These are phyloP conservation scores for Termitomyces eurrhizus DNA, from an alignment of 768 basidiomycete genomes.

Conservation along the genomic window DNA sequence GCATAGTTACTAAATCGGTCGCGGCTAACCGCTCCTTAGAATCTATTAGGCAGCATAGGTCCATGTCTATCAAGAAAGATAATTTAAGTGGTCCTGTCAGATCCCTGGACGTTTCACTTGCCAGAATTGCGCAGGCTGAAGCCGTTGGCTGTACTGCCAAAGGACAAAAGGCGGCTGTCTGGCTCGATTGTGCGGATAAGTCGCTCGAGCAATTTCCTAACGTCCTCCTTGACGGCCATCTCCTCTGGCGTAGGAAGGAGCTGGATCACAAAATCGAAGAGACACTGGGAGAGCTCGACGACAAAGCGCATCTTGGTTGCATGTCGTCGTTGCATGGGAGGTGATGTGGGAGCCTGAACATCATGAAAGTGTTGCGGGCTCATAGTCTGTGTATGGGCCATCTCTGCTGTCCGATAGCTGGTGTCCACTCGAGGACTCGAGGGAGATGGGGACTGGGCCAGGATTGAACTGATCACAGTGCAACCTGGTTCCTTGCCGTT, in stretches of 20 bases:
- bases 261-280: conserved; percentile 93
- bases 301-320: conserved; percentile 61
- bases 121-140: conserved; percentile 97
- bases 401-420: conserved; percentile 17
- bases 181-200: conserved; percentile 95
- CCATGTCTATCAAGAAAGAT: conserved; percentile 75
- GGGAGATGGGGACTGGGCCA: conserved; percentile 15
- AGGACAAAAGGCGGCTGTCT: conserved; percentile 83
- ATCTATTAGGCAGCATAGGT: conserved; percentile 95
- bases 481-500: conserved; percentile 12
- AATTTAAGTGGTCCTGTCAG: conserved; percentile 2
- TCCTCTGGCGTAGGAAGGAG: conserved; percentile 88
- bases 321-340: conserved; percentile 36
- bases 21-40: conserved; percentile 76
- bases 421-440: conserved; percentile 16
- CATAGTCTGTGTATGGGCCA: conserved; percentile 41
- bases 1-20: conserved; percentile 88
- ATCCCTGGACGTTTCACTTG: conserved; percentile 24
- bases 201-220: conserved; percentile 89
- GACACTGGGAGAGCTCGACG: conserved; percentile 80
- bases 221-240: conserved; percentile 93
- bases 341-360: conserved; percentile 23
- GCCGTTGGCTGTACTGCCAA: conserved; percentile 96
- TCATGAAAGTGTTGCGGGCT: conserved; percentile 34
- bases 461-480: conserved; percentile 21